A percentile compares a stretch with the other conserved stretches of the same genome.
phyloP scores from a whole-genome alignment of 1,284 basidiomycete species.

The Cryptococcus wingfieldii region DNA sequence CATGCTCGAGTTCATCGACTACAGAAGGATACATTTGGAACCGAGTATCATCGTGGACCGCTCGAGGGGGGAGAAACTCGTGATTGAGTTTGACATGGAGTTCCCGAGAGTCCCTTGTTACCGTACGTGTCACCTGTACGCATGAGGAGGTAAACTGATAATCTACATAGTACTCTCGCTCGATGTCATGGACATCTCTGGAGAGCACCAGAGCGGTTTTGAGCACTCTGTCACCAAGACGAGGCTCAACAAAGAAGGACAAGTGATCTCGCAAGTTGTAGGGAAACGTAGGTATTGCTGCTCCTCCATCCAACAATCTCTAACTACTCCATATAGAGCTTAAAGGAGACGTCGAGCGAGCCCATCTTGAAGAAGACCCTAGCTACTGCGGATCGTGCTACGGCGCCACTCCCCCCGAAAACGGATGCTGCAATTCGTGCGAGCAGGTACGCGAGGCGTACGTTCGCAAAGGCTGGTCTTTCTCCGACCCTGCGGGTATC shows the following conservation, averaged over 20 bases:
- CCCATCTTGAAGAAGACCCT: constrained; percentile 58
- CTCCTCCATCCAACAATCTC: too few relatives aligned
- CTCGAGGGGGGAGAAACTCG: constrained; percentile 88
- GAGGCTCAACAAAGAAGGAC: constrained; percentile 64
- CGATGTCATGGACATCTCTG: constrained; percentile 97
- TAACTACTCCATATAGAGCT: constrained; percentile 52
- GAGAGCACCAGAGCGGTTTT: constrained; percentile 85
- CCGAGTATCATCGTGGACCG: constrained; percentile 89
- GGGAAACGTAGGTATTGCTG: constrained; percentile 29
- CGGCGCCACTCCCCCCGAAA: constrained; percentile 74
- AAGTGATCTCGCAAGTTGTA: constrained; percentile 53
- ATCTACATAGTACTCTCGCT: constrained; percentile 74
- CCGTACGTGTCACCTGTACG: constrained; percentile 57
- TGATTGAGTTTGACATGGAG: constrained; percentile 85
- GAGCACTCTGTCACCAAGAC: constrained; percentile 85
- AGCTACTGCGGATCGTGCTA: constrained; percentile 96
- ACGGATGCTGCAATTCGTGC: constrained; percentile 90
- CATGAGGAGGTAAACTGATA: constrained; percentile 2
- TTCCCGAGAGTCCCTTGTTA: constrained; percentile 98
- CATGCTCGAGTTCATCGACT: constrained; percentile 92
- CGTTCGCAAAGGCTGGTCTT: constrained; percentile 90
- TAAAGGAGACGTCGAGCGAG: constrained; percentile 80
- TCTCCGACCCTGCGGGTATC: constrained; percentile 81
- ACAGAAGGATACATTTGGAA: constrained; percentile 77
- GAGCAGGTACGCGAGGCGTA: constrained; percentile 92